Conservation (phyloP, 805 yeast species). For the Saccharomyces jurei region DNA sequence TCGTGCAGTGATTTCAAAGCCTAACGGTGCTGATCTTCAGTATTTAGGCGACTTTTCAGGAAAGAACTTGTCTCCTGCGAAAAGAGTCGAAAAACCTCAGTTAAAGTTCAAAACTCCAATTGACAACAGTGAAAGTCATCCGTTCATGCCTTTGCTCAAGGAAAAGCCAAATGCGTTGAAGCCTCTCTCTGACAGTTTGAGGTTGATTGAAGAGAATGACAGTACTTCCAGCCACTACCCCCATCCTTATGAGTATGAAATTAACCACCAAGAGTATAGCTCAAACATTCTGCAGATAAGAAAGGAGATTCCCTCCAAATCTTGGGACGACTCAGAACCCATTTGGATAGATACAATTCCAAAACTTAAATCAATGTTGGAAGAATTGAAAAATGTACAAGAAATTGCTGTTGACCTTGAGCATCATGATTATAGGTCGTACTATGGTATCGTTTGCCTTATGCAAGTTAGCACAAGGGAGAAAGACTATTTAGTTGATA, state of each 20-base stretch:
- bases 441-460: slow-evolving; percentile 81
- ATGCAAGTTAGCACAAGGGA: slow-evolving; percentile 85
- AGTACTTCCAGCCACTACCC: slow-evolving; percentile 51
- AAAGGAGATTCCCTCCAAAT: slow-evolving; percentile 45
- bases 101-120: slow-evolving; percentile 44
- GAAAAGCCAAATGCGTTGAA: slow-evolving; percentile 63
- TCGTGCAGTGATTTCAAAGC: slow-evolving; percentile 16
- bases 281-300: slow-evolving; percentile 38
- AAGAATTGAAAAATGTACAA: slow-evolving; percentile 39
- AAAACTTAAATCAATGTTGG: slow-evolving; percentile 46
- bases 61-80: slow-evolving; percentile 13
- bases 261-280: slow-evolving; percentile 62
- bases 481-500: slow-evolving; percentile 83
- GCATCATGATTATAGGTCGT: slow-evolving; percentile 88
- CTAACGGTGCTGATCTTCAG: slow-evolving; percentile 26
- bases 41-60: slow-evolving; percentile 43
- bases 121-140: slow-evolving; percentile 60
- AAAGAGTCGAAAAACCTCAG: slow-evolving; percentile 61
- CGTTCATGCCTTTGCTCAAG: slow-evolving; percentile 69
- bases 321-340: slow-evolving; percentile 61
- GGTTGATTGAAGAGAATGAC: slow-evolving; percentile 32
- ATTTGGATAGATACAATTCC: slow-evolving; percentile 63
- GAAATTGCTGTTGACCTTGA: slow-evolving; percentile 92
- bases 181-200: slow-evolving; percentile 46
- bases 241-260: slow-evolving; percentile 79